Conservation (phyloP, 768 basidiomycete species). For the Gymnopilus junonius region DNA sequence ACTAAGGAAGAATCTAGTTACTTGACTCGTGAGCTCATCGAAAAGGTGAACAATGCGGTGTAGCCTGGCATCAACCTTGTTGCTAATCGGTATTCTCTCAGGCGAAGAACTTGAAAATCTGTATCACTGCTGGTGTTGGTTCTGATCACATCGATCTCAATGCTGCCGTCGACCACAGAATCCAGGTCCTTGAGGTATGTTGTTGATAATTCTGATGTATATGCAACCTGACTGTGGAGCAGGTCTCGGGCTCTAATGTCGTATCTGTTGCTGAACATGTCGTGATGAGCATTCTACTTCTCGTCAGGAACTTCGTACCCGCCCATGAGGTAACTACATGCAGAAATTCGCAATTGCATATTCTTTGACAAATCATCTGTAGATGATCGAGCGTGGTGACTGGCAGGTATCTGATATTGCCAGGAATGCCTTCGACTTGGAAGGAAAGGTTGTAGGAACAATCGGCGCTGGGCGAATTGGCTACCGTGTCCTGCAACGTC, state of each 20-base stretch:
- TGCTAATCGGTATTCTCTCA: conserved; percentile 29
- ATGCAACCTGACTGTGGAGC: conserved; percentile 10
- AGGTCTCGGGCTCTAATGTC: conserved; percentile 89
- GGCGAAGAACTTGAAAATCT: conserved; percentile 89
- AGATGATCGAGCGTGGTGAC: conserved; percentile 84
- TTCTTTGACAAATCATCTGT: neutral
- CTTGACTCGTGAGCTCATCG: conserved; percentile 72
- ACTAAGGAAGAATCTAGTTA: conserved; percentile 42
- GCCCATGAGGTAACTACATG: conserved; percentile 69
- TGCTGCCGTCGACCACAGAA: conserved; percentile 77
- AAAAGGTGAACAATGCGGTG: conserved; percentile 50
- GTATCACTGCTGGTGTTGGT: conserved; percentile 90
- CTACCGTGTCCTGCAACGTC: conserved; percentile 82
- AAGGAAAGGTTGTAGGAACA: conserved; percentile 90
- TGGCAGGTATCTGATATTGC: conserved; percentile 89
- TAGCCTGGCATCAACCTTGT: neutral
- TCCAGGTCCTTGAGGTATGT: conserved; percentile 75
- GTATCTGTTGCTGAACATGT: conserved; percentile 93
- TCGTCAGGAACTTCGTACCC: conserved; percentile 89
- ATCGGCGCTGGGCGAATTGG: conserved; percentile 85
- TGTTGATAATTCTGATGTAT: neutral
- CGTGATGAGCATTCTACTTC: conserved; percentile 86
- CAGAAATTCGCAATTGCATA: neutral
- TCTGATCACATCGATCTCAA: conserved; percentile 92
- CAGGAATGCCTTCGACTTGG: conserved; percentile 85